phyloP scores from a whole-genome alignment of 2,329 filamentous ascomycete genomes.

The Aureobasidium vineae region DNA sequence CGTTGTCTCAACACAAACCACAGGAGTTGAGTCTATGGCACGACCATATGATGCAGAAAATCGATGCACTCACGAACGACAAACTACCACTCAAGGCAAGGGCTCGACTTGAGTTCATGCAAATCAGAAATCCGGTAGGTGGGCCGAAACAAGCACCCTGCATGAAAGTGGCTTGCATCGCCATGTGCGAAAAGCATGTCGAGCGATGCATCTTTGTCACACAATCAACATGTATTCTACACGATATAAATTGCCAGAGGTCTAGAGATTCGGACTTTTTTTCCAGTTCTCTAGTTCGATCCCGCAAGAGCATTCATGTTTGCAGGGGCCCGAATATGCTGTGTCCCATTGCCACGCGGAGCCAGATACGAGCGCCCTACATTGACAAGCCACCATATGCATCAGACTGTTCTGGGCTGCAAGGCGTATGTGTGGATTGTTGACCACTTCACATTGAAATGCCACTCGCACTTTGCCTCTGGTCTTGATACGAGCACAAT shows the following conservation, averaged over 20 bases:
- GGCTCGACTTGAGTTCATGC: not conserved
- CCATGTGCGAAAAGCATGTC: not conserved
- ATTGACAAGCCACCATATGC: not conserved
- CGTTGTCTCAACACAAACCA: not conserved
- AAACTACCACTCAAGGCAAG: not conserved
- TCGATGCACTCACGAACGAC: not conserved
- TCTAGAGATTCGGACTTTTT: too few species aligned
- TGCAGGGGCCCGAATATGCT: not conserved
- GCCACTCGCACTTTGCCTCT: not conserved
- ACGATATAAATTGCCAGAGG: not conserved
- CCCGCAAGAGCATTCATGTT: not conserved
- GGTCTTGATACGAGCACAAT: not conserved
- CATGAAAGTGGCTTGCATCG: conserved; percentile 10
- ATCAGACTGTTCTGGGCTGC: not conserved
- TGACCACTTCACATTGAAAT: not conserved
- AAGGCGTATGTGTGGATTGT: not conserved
- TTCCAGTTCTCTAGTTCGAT: not conserved
- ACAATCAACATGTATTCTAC: too few species aligned
- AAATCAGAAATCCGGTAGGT: not conserved
- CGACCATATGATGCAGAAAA: not conserved
- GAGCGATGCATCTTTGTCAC: not conserved
- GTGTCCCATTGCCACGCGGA: conserved; percentile 6
- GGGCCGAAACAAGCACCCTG: conserved; percentile 3
- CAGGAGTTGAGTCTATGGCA: not conserved
- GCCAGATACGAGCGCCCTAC: not conserved